These are phyloP conservation scores for Colletotrichum horii DNA, from an alignment of 2,329 filamentous ascomycete genomes.

Conservation along the genomic window DNA sequence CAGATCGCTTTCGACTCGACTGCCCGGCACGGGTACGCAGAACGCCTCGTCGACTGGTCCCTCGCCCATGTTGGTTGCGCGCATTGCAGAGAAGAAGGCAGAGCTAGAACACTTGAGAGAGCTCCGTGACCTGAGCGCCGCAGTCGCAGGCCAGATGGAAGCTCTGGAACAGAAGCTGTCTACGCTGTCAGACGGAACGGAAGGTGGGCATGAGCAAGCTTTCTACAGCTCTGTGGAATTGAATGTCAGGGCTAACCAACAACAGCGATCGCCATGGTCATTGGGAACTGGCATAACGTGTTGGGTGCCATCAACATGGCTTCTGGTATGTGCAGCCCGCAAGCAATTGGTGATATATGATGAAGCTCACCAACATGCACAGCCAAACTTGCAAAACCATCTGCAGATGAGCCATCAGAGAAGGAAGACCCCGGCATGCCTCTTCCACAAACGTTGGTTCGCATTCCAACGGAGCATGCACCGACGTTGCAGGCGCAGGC, in stretches of 20 bases:
- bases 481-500: constrained; percentile 67
- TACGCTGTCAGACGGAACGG: constrained; percentile 81
- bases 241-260: not conserved
- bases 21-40: constrained; percentile 65
- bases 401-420: constrained; percentile 45
- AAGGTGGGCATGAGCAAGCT: constrained; percentile 56
- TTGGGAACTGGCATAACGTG: constrained; percentile 89
- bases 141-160: constrained; percentile 82
- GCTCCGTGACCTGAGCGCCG: constrained; percentile 78
- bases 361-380: not conserved
- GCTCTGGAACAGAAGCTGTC: constrained; percentile 77
- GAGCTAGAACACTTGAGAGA: constrained; percentile 82
- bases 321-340: constrained; percentile 62
- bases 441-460: constrained; percentile 81
- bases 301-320: constrained; percentile 86
- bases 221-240: not conserved
- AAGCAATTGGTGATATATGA: not conserved
- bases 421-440: constrained; percentile 34
- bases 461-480: constrained; percentile 83
- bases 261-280: constrained; percentile 79
- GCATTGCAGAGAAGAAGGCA: constrained; percentile 85
- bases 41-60: constrained; percentile 57
- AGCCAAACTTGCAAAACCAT: constrained; percentile 74
- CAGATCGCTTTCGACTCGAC: constrained; percentile 66
- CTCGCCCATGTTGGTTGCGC: constrained; percentile 72